These are phyloP conservation scores for Cutaneotrichosporon dermatis DNA, from an alignment of 1,284 basidiomycete species.

Conservation along the genomic window DNA sequence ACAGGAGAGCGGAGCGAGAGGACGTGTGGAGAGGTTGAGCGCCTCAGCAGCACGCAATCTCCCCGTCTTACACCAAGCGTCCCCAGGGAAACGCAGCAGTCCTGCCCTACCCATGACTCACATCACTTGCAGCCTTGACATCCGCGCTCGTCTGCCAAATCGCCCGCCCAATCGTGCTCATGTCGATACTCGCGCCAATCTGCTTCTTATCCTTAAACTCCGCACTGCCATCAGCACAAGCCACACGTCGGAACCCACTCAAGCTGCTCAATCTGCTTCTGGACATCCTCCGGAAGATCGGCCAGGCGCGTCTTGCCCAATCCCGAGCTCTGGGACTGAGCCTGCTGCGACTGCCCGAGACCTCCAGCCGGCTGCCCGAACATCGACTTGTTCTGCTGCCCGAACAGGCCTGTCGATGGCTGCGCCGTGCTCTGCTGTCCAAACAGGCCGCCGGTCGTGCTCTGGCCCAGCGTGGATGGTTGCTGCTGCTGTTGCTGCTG, in stretches of 20 bases:
- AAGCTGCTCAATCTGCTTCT: constrained; percentile 40
- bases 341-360: constrained; percentile 6
- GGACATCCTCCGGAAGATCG: constrained; percentile 35
- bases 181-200: constrained; percentile 28
- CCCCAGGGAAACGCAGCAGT: too few species aligned
- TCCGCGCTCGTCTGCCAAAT: constrained; percentile 41
- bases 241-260: constrained; percentile 28
- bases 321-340: constrained; percentile 11
- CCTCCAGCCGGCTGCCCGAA: not conserved
- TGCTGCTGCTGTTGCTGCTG: constrained; percentile 9
- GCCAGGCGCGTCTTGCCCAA: constrained; percentile 41
- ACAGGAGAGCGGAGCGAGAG: not conserved
- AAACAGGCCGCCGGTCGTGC: constrained; percentile 10
- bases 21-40: too few species aligned
- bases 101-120: constrained; percentile 10
- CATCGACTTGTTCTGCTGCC: not conserved
- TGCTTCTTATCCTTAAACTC: constrained; percentile 39
- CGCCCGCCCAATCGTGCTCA: constrained; percentile 33
- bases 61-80: too few species aligned
- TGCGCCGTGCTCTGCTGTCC: constrained; percentile 10
- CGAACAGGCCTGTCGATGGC: constrained; percentile 6
- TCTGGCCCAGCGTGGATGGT: not conserved
- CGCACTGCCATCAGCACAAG: constrained; percentile 16
- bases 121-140: constrained; percentile 38
- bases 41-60: too few species aligned